A percentile compares a stretch with the other conserved stretches of the same genome.
Conservation (phyloP, 2,329 filamentous ascomycete genomes). For the Triangularia verruculosa region DNA sequence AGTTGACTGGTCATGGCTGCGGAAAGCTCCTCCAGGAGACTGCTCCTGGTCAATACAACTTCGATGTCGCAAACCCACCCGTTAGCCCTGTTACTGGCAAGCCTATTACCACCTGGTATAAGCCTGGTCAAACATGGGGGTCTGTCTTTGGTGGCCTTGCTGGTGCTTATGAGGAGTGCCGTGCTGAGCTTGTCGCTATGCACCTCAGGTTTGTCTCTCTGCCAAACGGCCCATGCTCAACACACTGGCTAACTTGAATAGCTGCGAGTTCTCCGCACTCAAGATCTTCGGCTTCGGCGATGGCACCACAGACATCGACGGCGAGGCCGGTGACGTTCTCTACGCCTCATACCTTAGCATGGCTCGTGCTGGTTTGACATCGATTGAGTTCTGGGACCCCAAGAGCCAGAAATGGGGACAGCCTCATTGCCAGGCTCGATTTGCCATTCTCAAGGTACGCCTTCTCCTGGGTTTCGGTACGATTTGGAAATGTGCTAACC, state of each 20-base stretch:
- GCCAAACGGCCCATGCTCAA: background rate
- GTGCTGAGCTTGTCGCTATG: slow-evolving; percentile 93
- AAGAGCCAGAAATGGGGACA: slow-evolving; percentile 91
- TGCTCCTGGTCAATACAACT: slow-evolving; percentile 77
- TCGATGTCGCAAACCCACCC: slow-evolving; percentile 78
- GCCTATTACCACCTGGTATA: slow-evolving; percentile 84
- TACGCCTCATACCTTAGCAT: slow-evolving; percentile 88
- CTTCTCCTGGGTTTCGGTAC: background rate
- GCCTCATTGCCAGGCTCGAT: slow-evolving; percentile 86
- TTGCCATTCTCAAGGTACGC: slow-evolving; percentile 68
- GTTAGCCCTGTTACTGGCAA: slow-evolving; percentile 75
- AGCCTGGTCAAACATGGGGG: slow-evolving; percentile 92
- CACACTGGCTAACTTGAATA: slow-evolving; percentile 29
- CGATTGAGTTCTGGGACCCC: slow-evolving; percentile 93
- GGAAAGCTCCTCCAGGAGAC: slow-evolving; percentile 94
- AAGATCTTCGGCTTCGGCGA: slow-evolving; percentile 90
- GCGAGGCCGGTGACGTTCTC: slow-evolving; percentile 79
- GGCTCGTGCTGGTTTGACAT: slow-evolving; percentile 86
- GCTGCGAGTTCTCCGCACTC: slow-evolving; percentile 84
- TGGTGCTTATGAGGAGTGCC: slow-evolving; percentile 88
- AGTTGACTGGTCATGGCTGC: slow-evolving; percentile 82
- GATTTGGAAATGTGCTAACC: background rate
- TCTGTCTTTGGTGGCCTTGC: slow-evolving; percentile 86
- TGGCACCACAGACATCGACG: slow-evolving; percentile 67
- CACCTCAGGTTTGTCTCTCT: slow-evolving; percentile 47